Conservation (phyloP, 192 early-diverging fungal species). For the Backusella circina region DNA sequence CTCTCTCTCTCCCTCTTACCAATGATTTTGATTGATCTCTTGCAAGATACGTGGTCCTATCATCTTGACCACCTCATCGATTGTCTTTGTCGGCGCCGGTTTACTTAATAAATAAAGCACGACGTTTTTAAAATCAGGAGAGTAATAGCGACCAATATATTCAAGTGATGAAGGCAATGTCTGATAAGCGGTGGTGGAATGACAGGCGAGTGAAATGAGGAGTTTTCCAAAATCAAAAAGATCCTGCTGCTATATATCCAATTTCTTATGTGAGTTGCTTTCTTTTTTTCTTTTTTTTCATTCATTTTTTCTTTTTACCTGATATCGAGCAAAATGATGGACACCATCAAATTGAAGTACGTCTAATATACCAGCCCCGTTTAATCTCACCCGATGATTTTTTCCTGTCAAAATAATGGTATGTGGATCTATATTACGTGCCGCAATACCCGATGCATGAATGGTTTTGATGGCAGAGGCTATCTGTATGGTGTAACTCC, state of each 20-base stretch:
- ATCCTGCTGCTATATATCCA: slow-evolving; percentile 70
- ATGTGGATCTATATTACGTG: slow-evolving; percentile 68
- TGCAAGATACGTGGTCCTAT: slow-evolving; percentile 67
- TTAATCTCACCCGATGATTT: slow-evolving; percentile 57
- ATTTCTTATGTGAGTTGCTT: neutral
- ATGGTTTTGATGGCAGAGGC: slow-evolving; percentile 74
- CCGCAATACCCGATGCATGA: slow-evolving; percentile 79
- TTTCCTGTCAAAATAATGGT: slow-evolving; percentile 82
- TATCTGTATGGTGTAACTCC: slow-evolving; percentile 79
- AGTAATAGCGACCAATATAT: slow-evolving; percentile 65
- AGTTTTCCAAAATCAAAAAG: slow-evolving; percentile 75
- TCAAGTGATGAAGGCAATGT: slow-evolving; percentile 74
- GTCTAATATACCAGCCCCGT: slow-evolving; percentile 69
- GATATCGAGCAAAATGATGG: slow-evolving; percentile 55
- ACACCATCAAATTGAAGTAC: slow-evolving; percentile 68
- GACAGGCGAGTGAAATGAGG: slow-evolving; percentile 69
- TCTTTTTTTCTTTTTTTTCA: neutral
- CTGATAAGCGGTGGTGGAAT: slow-evolving; percentile 58
- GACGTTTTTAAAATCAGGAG: slow-evolving; percentile 80
- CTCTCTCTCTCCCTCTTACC: too few relatives aligned
- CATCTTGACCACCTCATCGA: slow-evolving; percentile 76
- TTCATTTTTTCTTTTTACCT: slow-evolving; percentile 34
- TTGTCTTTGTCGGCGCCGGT: slow-evolving; percentile 62
- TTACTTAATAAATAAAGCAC: slow-evolving; percentile 74
- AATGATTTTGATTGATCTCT: slow-evolving; percentile 71